These are phyloP conservation scores for Fusarium sublunatum DNA, from an alignment of 2,329 filamentous ascomycete species.

Conservation along the genomic window DNA sequence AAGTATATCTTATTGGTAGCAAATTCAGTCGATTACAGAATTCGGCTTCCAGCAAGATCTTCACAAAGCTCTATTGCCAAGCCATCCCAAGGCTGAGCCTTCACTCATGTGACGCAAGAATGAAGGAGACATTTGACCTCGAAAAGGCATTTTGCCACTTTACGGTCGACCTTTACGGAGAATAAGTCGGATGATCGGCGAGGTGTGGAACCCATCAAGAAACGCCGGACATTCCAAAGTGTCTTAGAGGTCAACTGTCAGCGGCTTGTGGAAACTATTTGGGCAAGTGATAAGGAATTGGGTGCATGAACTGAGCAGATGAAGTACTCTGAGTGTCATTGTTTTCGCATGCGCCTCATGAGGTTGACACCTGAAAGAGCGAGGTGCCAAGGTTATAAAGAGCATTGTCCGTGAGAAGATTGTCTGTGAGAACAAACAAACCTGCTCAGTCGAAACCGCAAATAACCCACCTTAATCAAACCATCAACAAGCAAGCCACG, in stretches of 20 bases:
- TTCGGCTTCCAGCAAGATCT: constrained; percentile 26
- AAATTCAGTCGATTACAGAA: no score
- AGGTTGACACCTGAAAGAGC: constrained; percentile 13
- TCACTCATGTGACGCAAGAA: constrained; percentile 32
- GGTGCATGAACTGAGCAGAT: constrained; percentile 10
- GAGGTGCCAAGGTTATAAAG: constrained; percentile 6
- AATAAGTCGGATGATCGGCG: constrained; percentile 40
- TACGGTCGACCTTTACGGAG: constrained; percentile 23
- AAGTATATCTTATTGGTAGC: no score
- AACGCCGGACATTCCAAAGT: constrained; percentile 9
- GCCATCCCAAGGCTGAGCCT: constrained; percentile 28
- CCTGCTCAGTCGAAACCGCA: neutral
- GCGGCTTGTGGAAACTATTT: constrained; percentile 10
- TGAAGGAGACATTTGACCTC: constrained; percentile 11
- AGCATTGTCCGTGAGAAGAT: neutral
- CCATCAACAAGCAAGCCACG: constrained; percentile 7
- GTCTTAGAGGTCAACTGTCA: constrained; percentile 20
- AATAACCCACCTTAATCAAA: neutral
- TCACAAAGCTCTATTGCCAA: constrained; percentile 23
- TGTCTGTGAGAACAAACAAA: constrained; percentile 1
- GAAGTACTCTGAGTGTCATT: constrained; percentile 28
- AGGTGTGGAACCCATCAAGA: constrained; percentile 24
- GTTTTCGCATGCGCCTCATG: constrained; percentile 8
- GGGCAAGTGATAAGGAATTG: constrained; percentile 18
- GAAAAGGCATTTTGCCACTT: constrained; percentile 35